phyloP scores from a whole-genome alignment of 805 yeast genomes.

The Blastobotrys peoriensis region DNA sequence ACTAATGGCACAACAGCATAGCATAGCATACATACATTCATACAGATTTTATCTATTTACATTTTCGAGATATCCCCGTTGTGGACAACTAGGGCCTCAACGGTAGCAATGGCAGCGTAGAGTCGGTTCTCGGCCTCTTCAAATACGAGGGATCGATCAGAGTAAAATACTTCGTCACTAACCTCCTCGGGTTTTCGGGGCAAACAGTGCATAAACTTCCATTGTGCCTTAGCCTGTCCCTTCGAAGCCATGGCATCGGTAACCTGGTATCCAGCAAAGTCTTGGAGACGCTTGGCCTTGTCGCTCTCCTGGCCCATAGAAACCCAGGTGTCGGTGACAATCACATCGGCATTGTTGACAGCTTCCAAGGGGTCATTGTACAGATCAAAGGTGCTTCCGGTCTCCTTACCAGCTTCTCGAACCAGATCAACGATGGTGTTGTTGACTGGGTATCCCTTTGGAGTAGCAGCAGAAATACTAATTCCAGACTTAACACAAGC shows the following conservation, averaged over 20 bases:
- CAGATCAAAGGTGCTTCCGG: conserved; percentile 44
- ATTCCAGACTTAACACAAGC: conserved; percentile 85
- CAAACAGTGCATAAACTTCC: conserved; percentile 96
- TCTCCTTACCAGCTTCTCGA: conserved; percentile 42
- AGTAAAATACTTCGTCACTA: conserved; percentile 84
- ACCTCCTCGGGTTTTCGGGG: conserved; percentile 97
- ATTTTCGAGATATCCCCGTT: conserved; percentile 44
- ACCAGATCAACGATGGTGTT: conserved; percentile 50
- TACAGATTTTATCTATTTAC: neutral
- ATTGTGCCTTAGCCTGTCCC: conserved; percentile 55
- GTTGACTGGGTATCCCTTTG: conserved; percentile 63
- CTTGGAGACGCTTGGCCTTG: conserved; percentile 60
- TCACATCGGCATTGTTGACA: conserved; percentile 63
- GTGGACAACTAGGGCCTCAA: conserved; percentile 84
- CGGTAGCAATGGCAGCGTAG: conserved; percentile 91
- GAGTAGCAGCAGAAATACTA: conserved; percentile 77
- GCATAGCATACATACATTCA: neutral
- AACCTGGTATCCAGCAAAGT: conserved; percentile 84
- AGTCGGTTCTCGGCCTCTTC: conserved; percentile 94
- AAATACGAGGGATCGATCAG: conserved; percentile 78
- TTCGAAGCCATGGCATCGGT: conserved; percentile 53
- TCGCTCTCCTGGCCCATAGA: conserved; percentile 97
- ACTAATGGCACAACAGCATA: too few species aligned
- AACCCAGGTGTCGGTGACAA: conserved; percentile 95
- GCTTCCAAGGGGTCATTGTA: conserved; percentile 74